A percentile compares a stretch with the other conserved stretches of the same genome.
Conservation (phyloP, 2,329 filamentous ascomycete genomes). For the Phialophora verrucosa region DNA sequence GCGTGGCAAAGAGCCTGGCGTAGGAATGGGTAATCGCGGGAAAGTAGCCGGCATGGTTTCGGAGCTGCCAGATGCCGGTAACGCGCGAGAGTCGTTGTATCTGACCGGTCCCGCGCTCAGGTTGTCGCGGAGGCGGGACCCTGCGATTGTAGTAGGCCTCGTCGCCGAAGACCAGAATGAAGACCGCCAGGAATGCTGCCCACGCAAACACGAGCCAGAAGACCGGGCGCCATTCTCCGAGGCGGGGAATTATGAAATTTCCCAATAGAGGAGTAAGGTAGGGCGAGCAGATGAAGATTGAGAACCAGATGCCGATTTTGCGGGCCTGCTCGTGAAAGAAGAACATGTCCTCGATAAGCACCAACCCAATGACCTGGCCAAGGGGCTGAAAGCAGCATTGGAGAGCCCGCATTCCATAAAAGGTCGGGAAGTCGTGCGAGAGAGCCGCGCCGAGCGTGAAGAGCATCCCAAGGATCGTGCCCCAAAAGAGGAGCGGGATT, state of each 20-base stretch:
- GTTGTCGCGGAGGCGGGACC: constrained; percentile 25
- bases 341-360: constrained; percentile 51
- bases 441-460: constrained; percentile 48
- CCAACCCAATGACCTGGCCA: constrained; percentile 48
- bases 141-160: constrained; percentile 48
- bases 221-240: constrained; percentile 44
- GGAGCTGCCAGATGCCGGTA: constrained; percentile 39
- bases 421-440: constrained; percentile 45
- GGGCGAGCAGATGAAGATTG: constrained; percentile 43
- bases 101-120: constrained; percentile 36
- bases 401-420: constrained; percentile 50
- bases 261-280: constrained; percentile 37
- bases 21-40: constrained; percentile 42
- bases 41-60: constrained; percentile 38
- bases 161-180: constrained; percentile 45
- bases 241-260: constrained; percentile 46
- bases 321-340: constrained; percentile 49
- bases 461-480: constrained; percentile 43
- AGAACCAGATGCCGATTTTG: constrained; percentile 49
- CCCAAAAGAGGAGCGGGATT: constrained; percentile 49
- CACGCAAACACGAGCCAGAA: constrained; percentile 45
- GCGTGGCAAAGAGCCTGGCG: constrained; percentile 44
- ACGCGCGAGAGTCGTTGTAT: constrained; percentile 40
- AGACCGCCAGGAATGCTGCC: constrained; percentile 39
- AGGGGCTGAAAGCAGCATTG: constrained; percentile 52